Base-by-base conservation (phyloP, 805 yeast genomes). In the Saccharomycopsis schoenii region DNA sequence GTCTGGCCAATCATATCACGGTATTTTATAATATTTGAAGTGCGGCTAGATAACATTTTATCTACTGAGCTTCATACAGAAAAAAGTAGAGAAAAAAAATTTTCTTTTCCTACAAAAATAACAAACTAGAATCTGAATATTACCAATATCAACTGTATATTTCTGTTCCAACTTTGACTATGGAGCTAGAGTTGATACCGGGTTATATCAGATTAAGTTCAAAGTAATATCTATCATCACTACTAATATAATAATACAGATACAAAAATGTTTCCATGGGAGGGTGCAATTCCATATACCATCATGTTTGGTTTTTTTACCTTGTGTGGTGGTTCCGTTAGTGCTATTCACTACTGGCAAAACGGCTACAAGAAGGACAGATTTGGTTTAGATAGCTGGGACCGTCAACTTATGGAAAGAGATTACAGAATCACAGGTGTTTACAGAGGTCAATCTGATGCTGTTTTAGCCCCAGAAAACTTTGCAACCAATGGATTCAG, bases 351-450 rank as follows among this genome's bases (percentile, higher is more conserved):
- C 66, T 72, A 74, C 64, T 68, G 70, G 65, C 75, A 79, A 58
- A 80, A 80, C 68, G 80, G 76, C 60, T 76, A 79, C 71, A 77
- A 81, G 68, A 81, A 80, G 67, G 83, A 82, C 65, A 76, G 86
- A 61, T 78, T 72, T 66, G 74, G 76, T 66, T 70, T 82, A 42
- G 85, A 82, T 70, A 77, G 77, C 66, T 82, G 82, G 79, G 85
- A 82, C 67, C 68, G 72, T 59, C 74, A 70, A 71, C 73, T 70
- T 72, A 76, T 88, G 74, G 86, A 85, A 65, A 79, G 96, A 68
- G 96, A 89, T 72, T 77, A 80, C 69, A 78, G 93, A 66, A 76
- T 89, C 68, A 89, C 96, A 11, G 96, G 96, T 29, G 77, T 79
- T 51, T 77, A 75, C 68, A 79, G 96, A 69, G 92, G 85, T 43